Base-by-base conservation (phyloP, 2,329 filamentous ascomycete genomes). In the Waltergamsia citrina region DNA sequence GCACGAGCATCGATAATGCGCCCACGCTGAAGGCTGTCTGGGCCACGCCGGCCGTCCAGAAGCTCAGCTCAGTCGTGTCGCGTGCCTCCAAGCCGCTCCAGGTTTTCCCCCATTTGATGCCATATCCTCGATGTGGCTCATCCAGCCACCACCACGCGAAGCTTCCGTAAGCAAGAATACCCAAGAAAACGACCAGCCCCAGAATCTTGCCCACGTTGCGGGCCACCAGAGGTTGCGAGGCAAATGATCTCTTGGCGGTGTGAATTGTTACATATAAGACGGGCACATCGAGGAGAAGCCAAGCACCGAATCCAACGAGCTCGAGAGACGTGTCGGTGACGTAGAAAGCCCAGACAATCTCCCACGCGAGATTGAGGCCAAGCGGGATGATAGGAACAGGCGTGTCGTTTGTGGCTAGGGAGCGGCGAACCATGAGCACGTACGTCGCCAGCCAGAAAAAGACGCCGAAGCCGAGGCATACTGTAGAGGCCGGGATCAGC, bases 361-460 rank as follows among this genome's bases (percentile, higher is more conserved):
- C 68, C 67, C 69, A 72, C 2, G 60, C 60, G 22, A 71, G 56
- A 38, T 74, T 72, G 44, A 65, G 44, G 11, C 60, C 59, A 8
- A 72, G 60, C 1, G 63, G 57, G 32, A 69, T 45, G 9, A 71
- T 45, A 0, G 69, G 67, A 50, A 71, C 66, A 23, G 66, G 58
- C 41, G 68, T 71, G 5, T 63, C 63, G 24, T 56, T 54, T 14
- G 65, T 67, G 33, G 48, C 49, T n/a, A 67, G 46, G 2, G 63
- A 62, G 35, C 65, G 60, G 3, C 51, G 57, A 10, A 57, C 52
- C 53, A 69, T 65, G 41, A 72, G 56, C 29, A 69, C 45, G 49
- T 71, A 72, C 29, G 56, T 50, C 17, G 48, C 38, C 28, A 60
- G 51, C 63, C 63, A 67, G 43, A 56, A 55, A 34, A 54, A 22